Conservation (phyloP, 345 rosid species). For the Pseudoturritis turrita region DNA sequence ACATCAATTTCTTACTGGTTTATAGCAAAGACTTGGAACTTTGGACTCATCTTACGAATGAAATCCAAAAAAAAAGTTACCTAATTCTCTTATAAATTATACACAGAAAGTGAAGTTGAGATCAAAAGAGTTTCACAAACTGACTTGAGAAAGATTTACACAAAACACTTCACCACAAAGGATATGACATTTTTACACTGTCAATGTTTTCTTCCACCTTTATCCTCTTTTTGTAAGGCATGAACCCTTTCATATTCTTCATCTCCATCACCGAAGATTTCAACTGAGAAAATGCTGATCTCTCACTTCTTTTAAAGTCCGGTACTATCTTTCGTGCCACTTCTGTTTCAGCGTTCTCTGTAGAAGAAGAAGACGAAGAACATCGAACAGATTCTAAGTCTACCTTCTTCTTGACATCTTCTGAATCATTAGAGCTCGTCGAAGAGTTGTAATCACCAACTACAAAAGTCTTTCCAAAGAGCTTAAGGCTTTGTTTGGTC, state of each 20-base stretch:
- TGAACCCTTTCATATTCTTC: conserved; percentile 46
- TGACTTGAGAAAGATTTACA: neutral
- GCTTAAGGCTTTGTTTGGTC: conserved; percentile 50
- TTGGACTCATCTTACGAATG: conserved; percentile 20
- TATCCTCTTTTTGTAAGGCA: conserved; percentile 53
- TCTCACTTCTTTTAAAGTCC: conserved; percentile 35
- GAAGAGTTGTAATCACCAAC: conserved; percentile 39
- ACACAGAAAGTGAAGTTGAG: conserved; percentile 12
- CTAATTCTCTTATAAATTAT: conserved; percentile 14
- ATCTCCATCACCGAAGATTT: conserved; percentile 14
- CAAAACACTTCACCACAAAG: conserved; percentile 16
- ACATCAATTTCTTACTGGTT: neutral
- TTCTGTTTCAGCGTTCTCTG: conserved; percentile 10
- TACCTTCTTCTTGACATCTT: conserved; percentile 25
- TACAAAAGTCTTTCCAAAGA: conserved; percentile 60
- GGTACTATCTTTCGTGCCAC: neutral
- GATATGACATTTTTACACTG: conserved; percentile 10
- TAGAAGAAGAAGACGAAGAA: conserved; percentile 12
- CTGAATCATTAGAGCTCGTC: conserved; percentile 41
- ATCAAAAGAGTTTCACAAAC: conserved; percentile 16
- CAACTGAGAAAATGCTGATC: conserved; percentile 35
- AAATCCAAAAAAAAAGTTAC: neutral
- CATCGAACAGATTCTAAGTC: conserved; percentile 13
- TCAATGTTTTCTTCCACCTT: conserved; percentile 26
- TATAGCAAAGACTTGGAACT: neutral